Conservation (phyloP, 2,329 filamentous ascomycete genomes). For the Arthrobotrys iridis region DNA sequence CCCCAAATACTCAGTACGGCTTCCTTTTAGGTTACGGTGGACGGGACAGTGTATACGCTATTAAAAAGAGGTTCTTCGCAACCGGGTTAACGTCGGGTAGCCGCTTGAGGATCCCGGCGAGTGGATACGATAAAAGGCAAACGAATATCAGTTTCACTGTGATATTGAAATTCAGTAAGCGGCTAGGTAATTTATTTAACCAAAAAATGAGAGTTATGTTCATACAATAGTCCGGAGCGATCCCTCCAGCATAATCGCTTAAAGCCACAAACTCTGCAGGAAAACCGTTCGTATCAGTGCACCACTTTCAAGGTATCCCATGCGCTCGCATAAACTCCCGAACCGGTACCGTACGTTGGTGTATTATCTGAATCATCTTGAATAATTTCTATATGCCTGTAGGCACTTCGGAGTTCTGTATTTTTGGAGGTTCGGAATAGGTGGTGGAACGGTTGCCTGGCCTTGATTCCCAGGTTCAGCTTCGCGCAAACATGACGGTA, state of each 20-base stretch:
- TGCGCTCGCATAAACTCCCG: too few relatives aligned
- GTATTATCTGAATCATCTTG: conserved; percentile 49
- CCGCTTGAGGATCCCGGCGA: conserved; percentile 87
- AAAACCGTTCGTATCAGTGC: background rate
- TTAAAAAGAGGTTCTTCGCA: conserved; percentile 87
- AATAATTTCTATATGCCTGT: background rate
- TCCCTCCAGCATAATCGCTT: conserved; percentile 30
- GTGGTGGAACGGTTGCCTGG: conserved; percentile 7
- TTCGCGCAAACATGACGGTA: conserved; percentile 42
- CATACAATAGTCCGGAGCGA: conserved; percentile 46
- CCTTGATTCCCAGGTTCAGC: conserved; percentile 26
- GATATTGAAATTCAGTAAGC: too few relatives aligned
- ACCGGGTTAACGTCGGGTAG: conserved; percentile 85
- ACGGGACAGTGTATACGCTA: conserved; percentile 67
- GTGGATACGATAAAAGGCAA: conserved; percentile 90
- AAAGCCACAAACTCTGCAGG: conserved; percentile 34
- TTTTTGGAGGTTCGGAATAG: conserved; percentile 6
- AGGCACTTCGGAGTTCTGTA: background rate
- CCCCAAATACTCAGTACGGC: conserved; percentile 13
- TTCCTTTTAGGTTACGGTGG: background rate
- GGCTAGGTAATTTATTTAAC: too few relatives aligned
- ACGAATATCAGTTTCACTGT: conserved; percentile 95
- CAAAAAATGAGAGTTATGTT: background rate
- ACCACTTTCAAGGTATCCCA: background rate
- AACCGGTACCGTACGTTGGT: conserved; percentile 28